Conservation (phyloP, 164 flowering plant genomes). For the Chimonanthus salicifolius region DNA sequence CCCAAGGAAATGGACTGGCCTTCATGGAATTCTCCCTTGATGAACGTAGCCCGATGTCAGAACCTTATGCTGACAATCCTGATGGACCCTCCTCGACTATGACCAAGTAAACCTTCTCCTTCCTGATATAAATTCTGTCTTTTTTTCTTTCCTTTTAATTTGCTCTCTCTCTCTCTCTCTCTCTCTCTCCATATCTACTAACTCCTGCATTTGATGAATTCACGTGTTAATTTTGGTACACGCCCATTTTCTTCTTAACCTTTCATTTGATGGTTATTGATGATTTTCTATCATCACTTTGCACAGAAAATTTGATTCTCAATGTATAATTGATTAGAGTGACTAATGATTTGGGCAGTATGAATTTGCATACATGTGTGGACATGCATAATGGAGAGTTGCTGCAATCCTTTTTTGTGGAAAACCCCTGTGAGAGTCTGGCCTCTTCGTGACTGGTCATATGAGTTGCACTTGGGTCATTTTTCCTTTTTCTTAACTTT, state of each 20-base stretch:
- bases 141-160: too few relatives aligned
- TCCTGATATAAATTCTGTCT: too few relatives aligned
- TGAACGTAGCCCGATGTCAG: slow-evolving; percentile 96
- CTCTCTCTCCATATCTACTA: not conserved
- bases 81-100: slow-evolving; percentile 61
- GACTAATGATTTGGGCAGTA: not conserved
- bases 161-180: not conserved
- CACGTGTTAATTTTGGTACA: not conserved
- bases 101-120: slow-evolving; percentile 44
- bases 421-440: not conserved
- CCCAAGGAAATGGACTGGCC: slow-evolving; percentile 91
- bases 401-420: not conserved
- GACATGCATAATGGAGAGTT: not conserved
- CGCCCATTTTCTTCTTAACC: not conserved
- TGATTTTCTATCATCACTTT: not conserved
- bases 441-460: not conserved
- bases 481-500: too few relatives aligned
- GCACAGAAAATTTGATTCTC: not conserved
- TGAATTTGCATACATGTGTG: not conserved
- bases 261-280: not conserved
- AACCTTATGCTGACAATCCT: slow-evolving; percentile 67
- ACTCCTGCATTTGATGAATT: not conserved
- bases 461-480: too few relatives aligned
- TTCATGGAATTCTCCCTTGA: slow-evolving; percentile 89
- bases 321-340: too few relatives aligned